A percentile compares a stretch with the other conserved stretches of the same genome.
Conservation (phyloP, 179 eudicot species). For the Gypsophila paniculata region DNA sequence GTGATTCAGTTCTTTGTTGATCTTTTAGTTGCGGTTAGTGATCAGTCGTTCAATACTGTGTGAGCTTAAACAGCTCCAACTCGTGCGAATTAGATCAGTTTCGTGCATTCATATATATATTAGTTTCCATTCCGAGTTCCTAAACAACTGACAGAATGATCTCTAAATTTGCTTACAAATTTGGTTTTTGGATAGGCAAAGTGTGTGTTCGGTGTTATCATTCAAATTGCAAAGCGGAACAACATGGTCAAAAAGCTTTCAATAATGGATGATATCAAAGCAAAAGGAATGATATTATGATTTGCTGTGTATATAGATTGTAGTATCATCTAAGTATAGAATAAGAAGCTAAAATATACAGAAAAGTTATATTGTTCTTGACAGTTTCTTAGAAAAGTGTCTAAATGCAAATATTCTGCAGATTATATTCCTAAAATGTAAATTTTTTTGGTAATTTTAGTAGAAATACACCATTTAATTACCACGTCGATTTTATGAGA, state of each 20-base stretch:
- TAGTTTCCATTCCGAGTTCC: not conserved
- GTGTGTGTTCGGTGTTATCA: no score
- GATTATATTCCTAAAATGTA: not conserved
- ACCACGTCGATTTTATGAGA: not conserved
- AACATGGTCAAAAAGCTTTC: slow-evolving; percentile 10
- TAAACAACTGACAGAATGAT: not conserved
- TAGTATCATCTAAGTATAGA: no score
- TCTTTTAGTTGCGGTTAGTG: not conserved
- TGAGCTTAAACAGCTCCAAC: not conserved
- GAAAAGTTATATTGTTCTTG: not conserved
- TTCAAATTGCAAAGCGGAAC: not conserved
- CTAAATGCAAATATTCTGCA: not conserved
- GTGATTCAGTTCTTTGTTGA: not conserved
- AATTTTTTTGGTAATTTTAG: not conserved
- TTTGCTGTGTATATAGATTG: not conserved
- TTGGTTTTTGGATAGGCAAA: no score
- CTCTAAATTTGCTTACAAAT: no score
- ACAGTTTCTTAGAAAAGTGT: not conserved
- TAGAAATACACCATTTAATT: not conserved
- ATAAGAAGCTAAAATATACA: slow-evolving; percentile 2
- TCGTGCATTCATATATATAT: not conserved
- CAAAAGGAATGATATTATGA: not conserved
- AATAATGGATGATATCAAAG: not conserved
- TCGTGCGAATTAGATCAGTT: not conserved
- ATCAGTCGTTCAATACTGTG: no score